phyloP scores from a whole-genome alignment of 495 filamentous ascomycete genomes.

The Neurospora discreta region DNA sequence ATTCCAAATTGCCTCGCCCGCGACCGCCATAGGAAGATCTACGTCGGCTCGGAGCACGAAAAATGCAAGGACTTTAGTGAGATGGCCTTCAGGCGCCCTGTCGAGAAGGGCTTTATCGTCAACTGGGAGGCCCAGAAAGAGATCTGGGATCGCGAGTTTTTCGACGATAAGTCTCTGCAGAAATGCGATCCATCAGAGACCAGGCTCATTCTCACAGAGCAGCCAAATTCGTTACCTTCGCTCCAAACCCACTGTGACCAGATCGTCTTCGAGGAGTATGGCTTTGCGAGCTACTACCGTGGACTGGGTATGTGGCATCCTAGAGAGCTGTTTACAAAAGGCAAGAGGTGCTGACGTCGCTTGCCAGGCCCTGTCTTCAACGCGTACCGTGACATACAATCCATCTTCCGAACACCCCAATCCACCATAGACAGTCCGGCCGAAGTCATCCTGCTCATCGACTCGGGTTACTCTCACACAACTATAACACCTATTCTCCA shows the following conservation, averaged over 20 bases:
- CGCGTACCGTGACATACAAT: conserved; percentile 69
- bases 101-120: conserved; percentile 91
- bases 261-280: conserved; percentile 95
- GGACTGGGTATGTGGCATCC: conserved; percentile 46
- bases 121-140: conserved; percentile 96
- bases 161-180: conserved; percentile 59
- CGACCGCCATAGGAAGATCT: conserved; percentile 64
- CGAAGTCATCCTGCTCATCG: conserved; percentile 78
- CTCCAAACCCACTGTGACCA: conserved; percentile 88
- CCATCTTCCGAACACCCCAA: conserved; percentile 45
- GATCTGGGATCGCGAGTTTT: conserved; percentile 88
- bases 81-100: conserved; percentile 73
- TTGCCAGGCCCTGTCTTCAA: conserved; percentile 51
- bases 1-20: conserved; percentile 86
- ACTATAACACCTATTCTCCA: conserved; percentile 80
- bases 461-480: conserved; percentile 88
- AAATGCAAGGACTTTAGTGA: conserved; percentile 84
- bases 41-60: conserved; percentile 70
- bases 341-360: neutral
- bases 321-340: neutral
- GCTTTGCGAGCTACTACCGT: conserved; percentile 78
- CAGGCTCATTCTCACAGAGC: conserved; percentile 74
- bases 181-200: conserved; percentile 68
- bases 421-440: conserved; percentile 42
- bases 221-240: conserved; percentile 71